Conservation (phyloP, 768 basidiomycete genomes). For the Trametes elegans region DNA sequence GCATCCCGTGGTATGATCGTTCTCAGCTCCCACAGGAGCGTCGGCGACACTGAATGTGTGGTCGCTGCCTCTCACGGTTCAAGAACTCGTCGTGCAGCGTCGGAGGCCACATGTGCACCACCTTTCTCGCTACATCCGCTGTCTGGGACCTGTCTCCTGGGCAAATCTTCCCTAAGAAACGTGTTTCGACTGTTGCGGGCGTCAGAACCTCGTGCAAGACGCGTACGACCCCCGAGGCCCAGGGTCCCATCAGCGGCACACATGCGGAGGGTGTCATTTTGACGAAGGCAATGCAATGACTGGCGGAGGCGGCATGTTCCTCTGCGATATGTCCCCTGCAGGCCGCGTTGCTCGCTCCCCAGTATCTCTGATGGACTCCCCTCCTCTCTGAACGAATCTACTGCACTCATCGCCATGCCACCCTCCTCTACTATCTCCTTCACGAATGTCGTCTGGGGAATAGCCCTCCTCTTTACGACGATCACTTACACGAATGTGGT, state of each 20-base stretch:
- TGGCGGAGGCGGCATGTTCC: slow-evolving; percentile 10
- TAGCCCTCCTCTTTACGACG: slow-evolving; percentile 17
- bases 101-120: background rate
- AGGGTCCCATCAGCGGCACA: slow-evolving; percentile 8
- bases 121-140: background rate
- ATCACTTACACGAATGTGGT: slow-evolving; percentile 12
- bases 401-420: slow-evolving; percentile 7
- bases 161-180: background rate
- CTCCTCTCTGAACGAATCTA: background rate
- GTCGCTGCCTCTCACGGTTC: background rate
- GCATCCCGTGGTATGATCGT: background rate
- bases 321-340: slow-evolving; percentile 7
- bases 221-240: slow-evolving; percentile 2
- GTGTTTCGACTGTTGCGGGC: background rate
- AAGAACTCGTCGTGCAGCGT: background rate
- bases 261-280: slow-evolving; percentile 6
- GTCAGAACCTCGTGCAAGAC: slow-evolving; percentile 7
- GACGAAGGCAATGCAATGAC: slow-evolving; percentile 11
- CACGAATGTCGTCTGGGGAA: slow-evolving; percentile 14
- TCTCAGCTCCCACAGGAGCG: background rate
- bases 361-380: slow-evolving; percentile 15
- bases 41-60: background rate
- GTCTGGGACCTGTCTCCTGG: background rate
- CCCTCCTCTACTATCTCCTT: slow-evolving; percentile 13
- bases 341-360: background rate